These are phyloP conservation scores for Pilobolus umbonatus DNA, from an alignment of 192 early-diverging fungal genomes.

Conservation along the genomic window DNA sequence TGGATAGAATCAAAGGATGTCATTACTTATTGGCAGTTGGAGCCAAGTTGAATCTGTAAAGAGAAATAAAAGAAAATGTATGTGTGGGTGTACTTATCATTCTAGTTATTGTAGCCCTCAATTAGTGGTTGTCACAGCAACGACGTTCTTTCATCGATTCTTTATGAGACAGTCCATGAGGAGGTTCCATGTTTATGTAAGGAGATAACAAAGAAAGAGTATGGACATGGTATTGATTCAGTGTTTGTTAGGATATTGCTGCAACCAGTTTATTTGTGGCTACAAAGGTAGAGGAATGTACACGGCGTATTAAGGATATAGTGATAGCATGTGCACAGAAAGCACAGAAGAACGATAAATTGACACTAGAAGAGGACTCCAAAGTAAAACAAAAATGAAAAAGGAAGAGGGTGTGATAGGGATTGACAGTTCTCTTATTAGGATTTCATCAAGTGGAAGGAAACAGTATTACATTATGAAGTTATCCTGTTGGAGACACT, in stretches of 20 bases:
- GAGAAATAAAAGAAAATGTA: not conserved
- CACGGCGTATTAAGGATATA: constrained; percentile 49
- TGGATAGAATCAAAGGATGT: constrained; percentile 53
- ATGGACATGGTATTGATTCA: not conserved
- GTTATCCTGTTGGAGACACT: constrained; percentile 56
- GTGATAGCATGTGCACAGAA: constrained; percentile 46
- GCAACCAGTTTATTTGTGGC: constrained; percentile 59
- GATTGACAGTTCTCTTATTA: constrained; percentile 15
- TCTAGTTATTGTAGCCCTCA: constrained; percentile 36
- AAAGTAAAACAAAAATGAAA: constrained; percentile 21
- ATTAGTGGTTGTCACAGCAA: constrained; percentile 54
- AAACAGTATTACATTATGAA: constrained; percentile 51
- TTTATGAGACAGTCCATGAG: constrained; percentile 69
- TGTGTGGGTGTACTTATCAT: not conserved
- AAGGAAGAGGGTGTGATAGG: not conserved
- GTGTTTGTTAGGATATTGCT: constrained; percentile 46
- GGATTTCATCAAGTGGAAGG: constrained; percentile 55
- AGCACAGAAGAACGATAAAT: constrained; percentile 43
- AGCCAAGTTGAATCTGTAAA: constrained; percentile 42
- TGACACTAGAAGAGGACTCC: constrained; percentile 24
- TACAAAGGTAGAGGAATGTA: constrained; percentile 55
- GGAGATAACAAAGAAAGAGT: not conserved
- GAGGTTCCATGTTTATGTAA: constrained; percentile 63
- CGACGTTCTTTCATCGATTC: constrained; percentile 70
- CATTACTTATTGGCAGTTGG: constrained; percentile 45